Evolutionary conservation across 345 rosid species (phyloP).

Genomic region (Gossypium ekmanianum): DNA sequence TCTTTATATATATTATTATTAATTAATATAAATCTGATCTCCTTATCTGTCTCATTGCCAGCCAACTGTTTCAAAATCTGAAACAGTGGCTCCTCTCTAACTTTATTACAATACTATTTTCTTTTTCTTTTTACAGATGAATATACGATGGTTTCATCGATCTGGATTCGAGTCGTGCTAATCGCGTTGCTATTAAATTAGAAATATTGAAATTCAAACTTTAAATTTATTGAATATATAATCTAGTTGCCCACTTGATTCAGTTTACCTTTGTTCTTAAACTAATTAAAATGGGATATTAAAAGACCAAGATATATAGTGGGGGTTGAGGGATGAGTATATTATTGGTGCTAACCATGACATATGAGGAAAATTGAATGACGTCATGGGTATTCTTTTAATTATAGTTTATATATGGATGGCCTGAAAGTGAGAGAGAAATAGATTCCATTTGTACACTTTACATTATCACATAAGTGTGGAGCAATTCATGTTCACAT

Average conservation of each 20-base stretch:
- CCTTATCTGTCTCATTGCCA: conserved; percentile 18
- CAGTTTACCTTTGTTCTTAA: background rate
- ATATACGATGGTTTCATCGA: too few species aligned
- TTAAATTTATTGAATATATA: background rate
- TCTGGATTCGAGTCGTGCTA: accelerated
- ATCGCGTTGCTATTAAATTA: too few species aligned
- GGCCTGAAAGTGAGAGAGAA: conserved; percentile 24
- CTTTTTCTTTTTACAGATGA: too few species aligned
- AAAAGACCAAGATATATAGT: background rate
- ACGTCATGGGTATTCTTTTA: conserved; percentile 21
- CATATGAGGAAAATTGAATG: conserved; percentile 39
- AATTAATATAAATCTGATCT: background rate
- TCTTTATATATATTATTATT: background rate
- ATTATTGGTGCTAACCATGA: conserved; percentile 17
- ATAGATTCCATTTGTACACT: background rate
- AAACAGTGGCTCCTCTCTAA: conserved; percentile 24
- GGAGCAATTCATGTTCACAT: background rate
- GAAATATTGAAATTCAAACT: background rate
- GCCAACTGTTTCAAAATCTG: conserved; percentile 44
- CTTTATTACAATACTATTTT: background rate
- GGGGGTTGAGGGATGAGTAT: background rate
- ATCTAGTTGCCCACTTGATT: background rate
- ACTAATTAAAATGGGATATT: conserved; percentile 13
- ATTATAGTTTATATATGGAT: too few species aligned
- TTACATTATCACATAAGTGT: background rate